These are phyloP conservation scores for Parascedosporium putredinis DNA, from an alignment of 2,329 filamentous ascomycete species.

Conservation along the genomic window DNA sequence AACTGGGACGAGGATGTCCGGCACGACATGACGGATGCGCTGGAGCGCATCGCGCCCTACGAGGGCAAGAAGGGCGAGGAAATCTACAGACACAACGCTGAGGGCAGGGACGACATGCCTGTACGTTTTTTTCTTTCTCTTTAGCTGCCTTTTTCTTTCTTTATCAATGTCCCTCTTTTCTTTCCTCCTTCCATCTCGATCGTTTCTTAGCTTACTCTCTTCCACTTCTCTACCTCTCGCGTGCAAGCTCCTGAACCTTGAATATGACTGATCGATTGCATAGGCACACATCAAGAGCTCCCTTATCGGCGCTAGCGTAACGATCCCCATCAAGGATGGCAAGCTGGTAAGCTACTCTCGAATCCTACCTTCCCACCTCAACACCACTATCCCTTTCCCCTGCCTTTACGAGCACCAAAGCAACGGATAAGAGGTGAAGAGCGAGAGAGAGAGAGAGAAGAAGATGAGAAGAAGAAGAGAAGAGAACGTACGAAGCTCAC, in stretches of 20 bases:
- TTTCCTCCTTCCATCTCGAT: background rate
- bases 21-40: constrained; percentile 83
- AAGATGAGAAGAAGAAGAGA: too few relatives aligned
- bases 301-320: constrained; percentile 78
- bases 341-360: constrained; percentile 44
- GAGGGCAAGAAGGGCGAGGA: constrained; percentile 58
- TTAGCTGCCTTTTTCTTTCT: constrained; percentile 1
- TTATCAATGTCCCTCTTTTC: constrained; percentile 1
- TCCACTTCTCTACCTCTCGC: background rate
- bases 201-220: too few relatives aligned
- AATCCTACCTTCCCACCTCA: background rate
- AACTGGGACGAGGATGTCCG: constrained; percentile 82
- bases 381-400: background rate
- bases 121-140: constrained; percentile 29
- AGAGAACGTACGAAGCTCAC: too few relatives aligned
- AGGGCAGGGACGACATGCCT: constrained; percentile 91
- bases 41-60: constrained; percentile 82
- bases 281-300: constrained; percentile 89
- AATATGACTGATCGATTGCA: background rate
- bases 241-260: background rate
- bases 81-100: constrained; percentile 77
- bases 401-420: too few relatives aligned
- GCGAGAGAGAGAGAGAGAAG: too few relatives aligned
- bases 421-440: too few relatives aligned
- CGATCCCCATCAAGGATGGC: constrained; percentile 82